A percentile compares a stretch with the other conserved stretches of the same genome.
phyloP scores from a whole-genome alignment of 495 filamentous ascomycete species.

The Entonaema liquescens region DNA sequence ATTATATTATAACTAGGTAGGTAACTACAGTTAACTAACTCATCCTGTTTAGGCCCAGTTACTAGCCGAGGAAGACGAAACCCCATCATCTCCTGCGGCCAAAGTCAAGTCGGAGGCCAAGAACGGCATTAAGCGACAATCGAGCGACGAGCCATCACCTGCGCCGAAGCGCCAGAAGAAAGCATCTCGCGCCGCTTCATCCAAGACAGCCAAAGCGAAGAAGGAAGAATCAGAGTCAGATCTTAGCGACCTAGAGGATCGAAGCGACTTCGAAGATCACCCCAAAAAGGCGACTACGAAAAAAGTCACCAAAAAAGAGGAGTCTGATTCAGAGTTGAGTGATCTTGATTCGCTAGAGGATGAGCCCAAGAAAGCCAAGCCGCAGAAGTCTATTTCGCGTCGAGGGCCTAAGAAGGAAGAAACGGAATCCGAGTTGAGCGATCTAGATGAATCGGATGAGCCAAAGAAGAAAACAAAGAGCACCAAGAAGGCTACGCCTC shows the following conservation, averaged over 20 bases:
- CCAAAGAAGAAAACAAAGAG: constrained; percentile 45
- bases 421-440: constrained; percentile 43
- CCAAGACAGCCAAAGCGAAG: constrained; percentile 39
- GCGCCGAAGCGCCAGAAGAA: constrained; percentile 49
- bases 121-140: constrained; percentile 46
- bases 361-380: constrained; percentile 33
- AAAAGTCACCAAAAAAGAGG: constrained; percentile 33
- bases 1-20: constrained; percentile 6
- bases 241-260: constrained; percentile 39
- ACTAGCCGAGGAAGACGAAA: constrained; percentile 29
- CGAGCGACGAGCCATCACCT: constrained; percentile 40
- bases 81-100: constrained; percentile 17
- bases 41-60: constrained; percentile 29
- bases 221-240: constrained; percentile 46
- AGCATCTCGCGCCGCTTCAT: constrained; percentile 16
- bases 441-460: constrained; percentile 42
- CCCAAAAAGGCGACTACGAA: constrained; percentile 34
- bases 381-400: constrained; percentile 21
- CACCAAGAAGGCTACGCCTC: constrained; percentile 37
- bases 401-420: constrained; percentile 45
- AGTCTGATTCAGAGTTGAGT: constrained; percentile 44
- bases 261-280: constrained; percentile 43
- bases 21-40: constrained; percentile 16
- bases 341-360: constrained; percentile 40
- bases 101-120: constrained; percentile 37